Evolutionary conservation across 331 rosid species (phyloP), one percentile per base, ranked within the genome.

Genomic region (Phaseolus coccineus): DNA sequence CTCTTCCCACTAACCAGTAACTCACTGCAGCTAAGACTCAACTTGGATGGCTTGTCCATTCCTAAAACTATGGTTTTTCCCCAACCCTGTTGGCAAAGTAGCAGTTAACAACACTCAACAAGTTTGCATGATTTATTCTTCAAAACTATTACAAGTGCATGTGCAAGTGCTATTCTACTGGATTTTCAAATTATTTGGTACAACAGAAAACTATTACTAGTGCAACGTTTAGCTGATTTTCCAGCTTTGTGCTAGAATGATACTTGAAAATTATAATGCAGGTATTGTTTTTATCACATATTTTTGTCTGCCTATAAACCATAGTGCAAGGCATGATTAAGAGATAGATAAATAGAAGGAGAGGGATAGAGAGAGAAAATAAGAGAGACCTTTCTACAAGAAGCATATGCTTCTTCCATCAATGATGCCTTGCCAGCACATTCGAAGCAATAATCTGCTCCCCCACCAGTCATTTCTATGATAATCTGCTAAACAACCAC

Each of bases 361-460:
- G 22, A 19, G 22, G 22, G 22, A 19, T 19, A 19, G 22, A 19
- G 22, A 19, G 22, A 19, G 22, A 51, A 62, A 37, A 16, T 16
- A 5, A 27, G 40, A 71, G 53, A 71, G 53, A 91, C 99, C 97
- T 90, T 84, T 75, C 96, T 84, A 77, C 91, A 91, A 71, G 92
- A 83, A 79, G 92, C 95, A 73, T 63, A 93, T 24, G 99, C 98
- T 80, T 95, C 97, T 4, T 87, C 84, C 65, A 95, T 91, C 86
- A 93, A 84, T 42, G 94, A 87, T 72, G 96, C 86, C 77, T 61
- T 57, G 37, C 98, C 97, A 71, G 90, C 97, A 71, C 96, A 95
- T 85, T 95, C 97, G 39, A 88, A 92, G 84, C 98, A 95, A 84
- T 86, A 89, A 83, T 92, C 97, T 48, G 96, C 94, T 33, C 97